Percentiles rank a stretch among this genome's conserved stretches.
Evolutionary conservation across 495 filamentous ascomycete genomes (phyloP).

Genomic region (Neurospora hispaniola): DNA sequence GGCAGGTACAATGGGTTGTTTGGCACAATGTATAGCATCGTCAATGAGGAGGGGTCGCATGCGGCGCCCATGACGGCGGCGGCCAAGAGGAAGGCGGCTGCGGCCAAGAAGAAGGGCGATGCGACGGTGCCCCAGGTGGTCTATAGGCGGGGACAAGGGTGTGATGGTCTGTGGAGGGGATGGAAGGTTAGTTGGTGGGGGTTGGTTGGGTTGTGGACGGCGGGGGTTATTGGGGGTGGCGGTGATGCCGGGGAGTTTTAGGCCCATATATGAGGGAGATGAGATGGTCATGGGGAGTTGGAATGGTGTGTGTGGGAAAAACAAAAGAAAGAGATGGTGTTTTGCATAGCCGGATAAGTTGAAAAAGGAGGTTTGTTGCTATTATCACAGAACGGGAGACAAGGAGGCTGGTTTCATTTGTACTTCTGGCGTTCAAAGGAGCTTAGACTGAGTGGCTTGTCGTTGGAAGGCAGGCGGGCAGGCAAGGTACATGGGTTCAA

Average conservation of each 20-base stretch:
- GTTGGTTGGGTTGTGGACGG: slow-evolving; percentile 70
- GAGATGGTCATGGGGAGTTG: background rate
- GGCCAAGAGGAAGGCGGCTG: background rate
- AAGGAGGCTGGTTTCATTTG: background rate
- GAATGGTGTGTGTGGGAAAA: background rate
- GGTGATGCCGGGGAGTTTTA: slow-evolving; percentile 38
- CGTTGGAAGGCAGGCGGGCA: background rate
- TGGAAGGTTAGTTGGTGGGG: slow-evolving; percentile 98
- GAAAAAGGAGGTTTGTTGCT: background rate
- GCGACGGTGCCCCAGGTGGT: slow-evolving; percentile 30
- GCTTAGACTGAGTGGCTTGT: background rate
- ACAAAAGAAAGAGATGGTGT: background rate
- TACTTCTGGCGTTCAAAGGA: background rate
- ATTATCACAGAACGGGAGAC: background rate
- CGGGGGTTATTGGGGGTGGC: slow-evolving; percentile 31
- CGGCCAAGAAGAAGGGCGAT: background rate
- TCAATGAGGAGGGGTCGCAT: slow-evolving; percentile 65
- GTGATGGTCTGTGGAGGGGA: slow-evolving; percentile 78
- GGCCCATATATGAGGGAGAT: background rate
- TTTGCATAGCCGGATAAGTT: background rate
- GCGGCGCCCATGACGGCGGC: slow-evolving; percentile 25
- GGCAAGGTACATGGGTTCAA: background rate
- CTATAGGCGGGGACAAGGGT: slow-evolving; percentile 62
- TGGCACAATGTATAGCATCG: slow-evolving; percentile 79
- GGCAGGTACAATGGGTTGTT: slow-evolving; percentile 72